Conservation (phyloP, 169 alveolate genomes). For the Plasmodium vinckei region DNA sequence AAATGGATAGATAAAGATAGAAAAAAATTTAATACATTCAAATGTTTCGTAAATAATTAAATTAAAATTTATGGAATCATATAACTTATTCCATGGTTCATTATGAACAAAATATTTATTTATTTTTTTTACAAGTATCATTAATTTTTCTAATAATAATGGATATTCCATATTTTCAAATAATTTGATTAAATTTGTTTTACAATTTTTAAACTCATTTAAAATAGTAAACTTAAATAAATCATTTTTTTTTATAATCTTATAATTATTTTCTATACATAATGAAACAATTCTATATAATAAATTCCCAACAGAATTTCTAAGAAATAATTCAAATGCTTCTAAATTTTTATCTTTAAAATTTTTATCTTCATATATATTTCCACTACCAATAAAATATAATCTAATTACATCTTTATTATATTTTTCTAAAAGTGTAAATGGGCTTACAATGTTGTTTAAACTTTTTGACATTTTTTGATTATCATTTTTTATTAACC, state of each 20-base stretch:
- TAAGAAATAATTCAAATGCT: conserved; percentile 31
- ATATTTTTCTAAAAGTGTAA: conserved; percentile 28
- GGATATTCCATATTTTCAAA: conserved; percentile 31
- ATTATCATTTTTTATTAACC: conserved; percentile 87
- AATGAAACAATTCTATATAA: conserved; percentile 43
- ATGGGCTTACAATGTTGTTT: conserved; percentile 82
- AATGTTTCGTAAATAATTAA: conserved; percentile 42
- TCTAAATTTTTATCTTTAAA: conserved; percentile 36
- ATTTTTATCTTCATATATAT: conserved; percentile 62
- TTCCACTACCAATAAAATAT: conserved; percentile 50
- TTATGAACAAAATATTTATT: conserved; percentile 45
- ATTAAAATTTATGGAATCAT: conserved; percentile 28
- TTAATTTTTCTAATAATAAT: conserved; percentile 32
- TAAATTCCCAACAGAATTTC: conserved; percentile 53
- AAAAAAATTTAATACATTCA: conserved; percentile 52
- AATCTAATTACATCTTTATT: conserved; percentile 36
- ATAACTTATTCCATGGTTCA: conserved; percentile 35
- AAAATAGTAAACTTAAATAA: conserved; percentile 5
- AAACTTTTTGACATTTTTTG: conserved; percentile 94
- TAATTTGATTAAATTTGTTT: conserved; percentile 10
- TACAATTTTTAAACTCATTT: conserved; percentile 6
- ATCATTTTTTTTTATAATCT: neutral
- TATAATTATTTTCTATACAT: conserved; percentile 50
- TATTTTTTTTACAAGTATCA: conserved; percentile 38
- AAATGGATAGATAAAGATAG: conserved; percentile 51